Base-by-base conservation (phyloP, 225 moss, liverwort and hornwort genomes). In the Polytrichum commune region DNA sequence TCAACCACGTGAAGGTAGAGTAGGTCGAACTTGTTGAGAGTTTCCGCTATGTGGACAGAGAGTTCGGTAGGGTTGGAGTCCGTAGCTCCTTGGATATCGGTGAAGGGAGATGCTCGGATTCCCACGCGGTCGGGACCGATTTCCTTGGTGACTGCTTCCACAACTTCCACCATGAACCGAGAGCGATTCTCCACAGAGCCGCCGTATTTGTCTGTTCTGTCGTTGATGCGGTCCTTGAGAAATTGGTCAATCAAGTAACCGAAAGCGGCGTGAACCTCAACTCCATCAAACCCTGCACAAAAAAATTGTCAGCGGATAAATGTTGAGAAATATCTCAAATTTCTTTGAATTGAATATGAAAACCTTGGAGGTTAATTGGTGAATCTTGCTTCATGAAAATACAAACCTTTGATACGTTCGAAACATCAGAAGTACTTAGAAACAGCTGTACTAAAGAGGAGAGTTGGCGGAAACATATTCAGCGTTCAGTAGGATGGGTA, bases 191-290 rank as follows among this genome's bases (percentile, higher is more conserved):
- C 26, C 18, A 72, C 13, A 0, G 84, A 69, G 0, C 80, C 84
- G 22, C 77, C 80, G 64, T 77, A 81, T 16, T 35, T 62, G 65
- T 80, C 80, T 3, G 64, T 80, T 25, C 80, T 71, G 68, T 84
- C 84, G 55, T 80, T 84, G 25, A 69, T 55, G 26, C 60, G 25
- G 22, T 65, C 61, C 23, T 78, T 81, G 22, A 84, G 62, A 32
- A 78, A 84, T 60, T 81, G 78, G 3, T 81, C 84, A 6, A 81
- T 67, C 4, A 81, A 56, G 57, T 75, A 75, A 6, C 78, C 68
- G 6, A 62, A 18, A 1, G 78, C 84, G 13, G 62, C 75, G 55
- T 84, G 81, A 13, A 84, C 18, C 9, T 84, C 81, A 64, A 81
- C 77, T 0, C 78, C 81, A 61, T 81, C 81, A 58, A 77, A 81